Base-by-base conservation (phyloP, 1,139 yeast genomes). In the Sugiyamaella novakii region DNA sequence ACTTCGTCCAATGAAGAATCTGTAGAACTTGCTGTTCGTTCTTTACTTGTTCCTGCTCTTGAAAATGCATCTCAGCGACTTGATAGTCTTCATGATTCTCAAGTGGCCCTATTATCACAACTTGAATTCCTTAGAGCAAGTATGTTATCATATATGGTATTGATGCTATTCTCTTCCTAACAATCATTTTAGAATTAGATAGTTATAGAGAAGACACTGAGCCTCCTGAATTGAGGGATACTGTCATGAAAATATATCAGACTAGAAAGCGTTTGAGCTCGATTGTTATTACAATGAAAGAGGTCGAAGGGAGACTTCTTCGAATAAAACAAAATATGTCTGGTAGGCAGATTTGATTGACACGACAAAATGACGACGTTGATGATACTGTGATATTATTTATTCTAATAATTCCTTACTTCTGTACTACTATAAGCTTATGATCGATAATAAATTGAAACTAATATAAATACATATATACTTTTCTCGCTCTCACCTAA, bases 21-120 rank as follows among this genome's bases (percentile, higher is more conserved):
- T 3, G 53, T 59, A 31, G 57, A 52, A 25, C 47, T 52, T 29
- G 54, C 62, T 2, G 54, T 59, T 3, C 59, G 54, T 17, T 39
- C 57, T 11, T 46, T 60, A 22, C 50, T 63, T 14, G 63, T 59
- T 5, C 57, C 59, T 1, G 59, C 66, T 1, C 50, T 61, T n/a
- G 66, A 63, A 12, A 47, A 57, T 8, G 59, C 64, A 2, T 57
- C 59, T 7, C 58, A 59, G 52, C 52, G 59, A n/a, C 52, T 63
- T 7, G 58, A 58, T 30, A 56, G 62, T 3, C 54, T 63, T 10
- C 61, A 57, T 14, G 66, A 61, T 34, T 59, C 65, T 3, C 67
- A 63, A 36, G 51, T 52, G 31, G 61, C 60, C 6, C 43, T 63
- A 35, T 44, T 54, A 6, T 50, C 55, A 6, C 65, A 61, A 40